phyloP scores from a whole-genome alignment of 2,329 filamentous ascomycete genomes.

The Pochonia chlamydosporia region DNA sequence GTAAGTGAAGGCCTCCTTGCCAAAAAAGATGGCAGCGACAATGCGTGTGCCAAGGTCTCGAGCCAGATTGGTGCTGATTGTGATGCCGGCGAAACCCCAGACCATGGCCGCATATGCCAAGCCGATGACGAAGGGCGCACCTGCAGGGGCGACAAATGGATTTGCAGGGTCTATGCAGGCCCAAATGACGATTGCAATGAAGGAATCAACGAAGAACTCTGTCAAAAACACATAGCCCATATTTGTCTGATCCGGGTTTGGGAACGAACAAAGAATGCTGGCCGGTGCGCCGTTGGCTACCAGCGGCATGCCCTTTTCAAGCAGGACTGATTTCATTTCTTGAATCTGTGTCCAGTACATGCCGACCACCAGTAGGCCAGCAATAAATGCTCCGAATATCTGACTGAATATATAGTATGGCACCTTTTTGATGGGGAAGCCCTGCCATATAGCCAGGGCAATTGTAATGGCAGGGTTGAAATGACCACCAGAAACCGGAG shows the following conservation, averaged over 20 bases:
- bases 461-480: constrained; percentile 48
- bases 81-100: constrained; percentile 51
- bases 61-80: constrained; percentile 51
- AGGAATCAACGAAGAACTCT: constrained; percentile 53
- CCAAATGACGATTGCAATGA: constrained; percentile 54
- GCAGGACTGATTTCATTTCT: constrained; percentile 24
- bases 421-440: constrained; percentile 53
- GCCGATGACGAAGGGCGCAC: constrained; percentile 49
- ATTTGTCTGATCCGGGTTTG: constrained; percentile 41
- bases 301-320: constrained; percentile 26
- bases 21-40: constrained; percentile 50
- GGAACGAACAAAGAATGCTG: constrained; percentile 49
- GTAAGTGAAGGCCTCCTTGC: constrained; percentile 18
- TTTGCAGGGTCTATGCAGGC: constrained; percentile 51
- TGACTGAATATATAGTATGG: constrained; percentile 52
- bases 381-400: constrained; percentile 50
- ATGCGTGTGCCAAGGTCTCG: constrained; percentile 54
- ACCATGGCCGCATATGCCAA: constrained; percentile 47
- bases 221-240: constrained; percentile 51
- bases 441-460: constrained; percentile 44
- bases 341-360: constrained; percentile 47
- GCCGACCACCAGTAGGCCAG: constrained; percentile 47
- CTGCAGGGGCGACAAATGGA: constrained; percentile 44
- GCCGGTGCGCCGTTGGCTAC: constrained; percentile 42
- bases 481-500: constrained; percentile 46